Conservation (phyloP, 805 yeast species). For the Candida railenensis region DNA sequence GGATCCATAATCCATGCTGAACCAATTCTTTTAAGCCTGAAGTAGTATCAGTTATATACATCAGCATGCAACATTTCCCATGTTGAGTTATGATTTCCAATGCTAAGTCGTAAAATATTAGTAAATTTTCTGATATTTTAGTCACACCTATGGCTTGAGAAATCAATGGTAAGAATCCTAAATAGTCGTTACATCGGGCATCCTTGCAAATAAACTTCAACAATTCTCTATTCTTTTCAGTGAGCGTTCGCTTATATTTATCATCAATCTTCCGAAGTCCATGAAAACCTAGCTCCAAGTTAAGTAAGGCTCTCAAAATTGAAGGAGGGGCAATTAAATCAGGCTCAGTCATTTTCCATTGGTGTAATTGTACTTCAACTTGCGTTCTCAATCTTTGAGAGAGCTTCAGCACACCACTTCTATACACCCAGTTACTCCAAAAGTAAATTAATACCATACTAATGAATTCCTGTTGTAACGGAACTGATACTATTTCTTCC, state of each 20-base stretch:
- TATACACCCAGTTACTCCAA: conserved; percentile 44
- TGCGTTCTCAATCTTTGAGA: background rate
- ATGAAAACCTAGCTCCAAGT: conserved; percentile 29
- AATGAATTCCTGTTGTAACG: conserved; percentile 28
- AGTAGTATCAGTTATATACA: conserved; percentile 22
- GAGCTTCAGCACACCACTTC: background rate
- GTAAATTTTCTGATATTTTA: conserved; percentile 12
- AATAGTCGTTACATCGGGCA: conserved; percentile 28
- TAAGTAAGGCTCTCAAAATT: conserved; percentile 32
- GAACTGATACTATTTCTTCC: conserved; percentile 12
- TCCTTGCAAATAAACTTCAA: conserved; percentile 12
- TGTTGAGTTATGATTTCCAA: conserved; percentile 23
- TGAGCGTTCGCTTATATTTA: conserved; percentile 6
- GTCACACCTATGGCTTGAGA: conserved; percentile 30
- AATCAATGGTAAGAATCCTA: conserved; percentile 32
- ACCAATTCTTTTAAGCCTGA: conserved; percentile 25
- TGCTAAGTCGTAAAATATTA: conserved; percentile 26
- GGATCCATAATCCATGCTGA: conserved; percentile 34
- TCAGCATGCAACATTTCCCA: conserved; percentile 32
- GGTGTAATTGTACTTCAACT: conserved; percentile 17
- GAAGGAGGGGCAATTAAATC: conserved; percentile 25
- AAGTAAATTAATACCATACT: conserved; percentile 46
- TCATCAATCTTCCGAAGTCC: conserved; percentile 17
- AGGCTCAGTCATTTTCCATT: conserved; percentile 34
- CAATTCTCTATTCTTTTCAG: conserved; percentile 13